Conservation (phyloP, 176 grass and related monocot species). For the Oryza coarctata region DNA sequence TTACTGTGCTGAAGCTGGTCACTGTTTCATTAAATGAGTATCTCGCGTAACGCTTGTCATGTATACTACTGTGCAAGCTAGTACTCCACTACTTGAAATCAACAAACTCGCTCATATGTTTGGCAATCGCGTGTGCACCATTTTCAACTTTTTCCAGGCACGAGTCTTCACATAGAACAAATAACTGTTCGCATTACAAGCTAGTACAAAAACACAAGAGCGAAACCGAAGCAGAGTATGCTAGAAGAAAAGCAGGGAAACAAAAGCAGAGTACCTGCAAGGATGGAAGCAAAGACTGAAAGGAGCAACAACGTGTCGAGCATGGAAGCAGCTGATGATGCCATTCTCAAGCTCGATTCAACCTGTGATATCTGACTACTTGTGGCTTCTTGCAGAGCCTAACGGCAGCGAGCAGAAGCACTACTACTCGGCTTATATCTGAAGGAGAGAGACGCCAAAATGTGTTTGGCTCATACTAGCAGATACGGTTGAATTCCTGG, state of each 20-base stretch:
- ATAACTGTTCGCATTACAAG: not conserved
- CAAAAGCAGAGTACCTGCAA: slow-evolving; percentile 5
- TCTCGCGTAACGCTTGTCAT: not conserved
- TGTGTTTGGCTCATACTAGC: not conserved
- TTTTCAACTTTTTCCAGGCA: not conserved
- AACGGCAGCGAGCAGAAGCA: not conserved
- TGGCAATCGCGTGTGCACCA: not conserved
- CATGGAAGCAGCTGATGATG: not conserved
- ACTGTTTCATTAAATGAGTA: not conserved
- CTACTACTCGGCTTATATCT: not conserved
- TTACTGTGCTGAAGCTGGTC: not conserved
- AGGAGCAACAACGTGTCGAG: slow-evolving; percentile 15
- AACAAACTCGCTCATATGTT: not conserved
- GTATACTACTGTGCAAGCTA: not conserved
- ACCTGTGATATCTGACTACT: not conserved
- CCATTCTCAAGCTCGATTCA: not conserved
- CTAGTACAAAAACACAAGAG: not conserved
- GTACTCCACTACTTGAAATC: not conserved
- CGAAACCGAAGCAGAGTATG: not conserved
- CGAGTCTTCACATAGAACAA: not conserved
- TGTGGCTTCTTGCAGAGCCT: not conserved
- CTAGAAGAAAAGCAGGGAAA: no score
- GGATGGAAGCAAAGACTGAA: slow-evolving; percentile 19
- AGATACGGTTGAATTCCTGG: not conserved
- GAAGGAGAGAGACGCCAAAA: not conserved